Evolutionary conservation across 108 stramenopile genomes (phyloP), one percentile per base, ranked within the genome.

Genomic region (Bacterosira constricta): DNA sequence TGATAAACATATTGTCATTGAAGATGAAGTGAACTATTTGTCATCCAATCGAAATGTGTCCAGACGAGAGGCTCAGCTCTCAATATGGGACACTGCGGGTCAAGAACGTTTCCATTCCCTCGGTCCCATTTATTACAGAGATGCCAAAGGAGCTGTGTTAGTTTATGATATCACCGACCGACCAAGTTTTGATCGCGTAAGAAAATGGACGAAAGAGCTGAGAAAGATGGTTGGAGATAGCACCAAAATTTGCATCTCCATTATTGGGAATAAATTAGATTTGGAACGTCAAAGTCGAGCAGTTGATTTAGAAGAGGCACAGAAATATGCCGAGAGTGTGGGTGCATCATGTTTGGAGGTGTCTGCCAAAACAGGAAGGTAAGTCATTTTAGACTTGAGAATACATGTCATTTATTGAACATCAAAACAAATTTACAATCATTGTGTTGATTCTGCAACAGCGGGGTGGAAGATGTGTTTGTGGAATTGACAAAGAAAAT

Each of bases 41-140:
- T 59, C 60, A 51, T 71, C 44, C 38, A 20, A 47, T 45, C 37
- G 53, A 51, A 29, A 13, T 15, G 35, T 45, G 31, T 36, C 34
- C 44, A 39, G 31, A 54, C 27, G 66, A 62, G 52, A 61, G 51
- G 66, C 75, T 17, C 49, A 54, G 25, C 75, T 76, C 32, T 76
- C 59, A 6, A 98, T 99, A 55, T 99, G 99, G 99, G 99, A 99
- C 77, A 99, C 99, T 0, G 99, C 99, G 15, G 99, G 99, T 30
- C 97, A 94, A 75, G 99, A 99, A 84, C 86, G 98, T 61, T 99
- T 98, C 78, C 96, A 98, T 71, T 86, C 84, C 5, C 77, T 99
- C n/a, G 99, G 98, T 21, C 86, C 88, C 21, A 96, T 94, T 6
- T 99, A 98, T 77, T 99, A 99, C 83, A 82, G 99, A 21, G 97